Evolutionary conservation across 176 grass and related monocot genomes (phyloP), one percentile per base, ranked within the genome.

Genomic region (Areca catechu): DNA sequence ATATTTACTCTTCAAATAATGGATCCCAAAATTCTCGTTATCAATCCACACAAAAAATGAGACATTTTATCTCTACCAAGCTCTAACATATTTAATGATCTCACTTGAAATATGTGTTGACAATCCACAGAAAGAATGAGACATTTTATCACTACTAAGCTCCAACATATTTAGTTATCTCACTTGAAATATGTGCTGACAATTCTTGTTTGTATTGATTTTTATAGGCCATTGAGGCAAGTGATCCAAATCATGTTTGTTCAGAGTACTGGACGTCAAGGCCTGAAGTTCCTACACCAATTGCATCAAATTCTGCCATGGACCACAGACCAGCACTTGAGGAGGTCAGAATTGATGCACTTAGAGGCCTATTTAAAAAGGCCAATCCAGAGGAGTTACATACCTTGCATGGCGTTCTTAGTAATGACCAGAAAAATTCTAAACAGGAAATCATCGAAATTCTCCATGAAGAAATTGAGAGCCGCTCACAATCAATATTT

Each of bases 231-330:
- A 85, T 97, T 16, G 83, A 88, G 68, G 61, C 57, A 16, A 75
- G 30, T 0, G 86, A 91, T 74, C 74, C 22, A 55, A 72, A 82
- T 62, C 81, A 20, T 48, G 24, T 85, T 14, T 91, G 86, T 57
- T 77, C 65, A 15, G 92, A 88, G 50, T 97, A 91, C 71, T 97
- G 92, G 92, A 79, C 50, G 70, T 95, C 77, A 34, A 70, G 78
- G 15, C 47, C 24, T 1, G 50, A 37, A 5, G n/a, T 24, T 4
- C 49, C 14, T 10, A 15, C 47, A 15, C 48, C 25, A 14, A 23
- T 12, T 47, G 49, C 19, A 10, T 18, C 23, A 20, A 29, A 15
- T 17, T 49, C 21, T 0, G 20, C 5, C 1, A 70, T 50, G 15
- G 37, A 58, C 50, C 17, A 27, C 2, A 27, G 10, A 5, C 12